Evolutionary conservation across 2,329 filamentous ascomycete genomes (phyloP).

Genomic region (Colletotrichum musae): DNA sequence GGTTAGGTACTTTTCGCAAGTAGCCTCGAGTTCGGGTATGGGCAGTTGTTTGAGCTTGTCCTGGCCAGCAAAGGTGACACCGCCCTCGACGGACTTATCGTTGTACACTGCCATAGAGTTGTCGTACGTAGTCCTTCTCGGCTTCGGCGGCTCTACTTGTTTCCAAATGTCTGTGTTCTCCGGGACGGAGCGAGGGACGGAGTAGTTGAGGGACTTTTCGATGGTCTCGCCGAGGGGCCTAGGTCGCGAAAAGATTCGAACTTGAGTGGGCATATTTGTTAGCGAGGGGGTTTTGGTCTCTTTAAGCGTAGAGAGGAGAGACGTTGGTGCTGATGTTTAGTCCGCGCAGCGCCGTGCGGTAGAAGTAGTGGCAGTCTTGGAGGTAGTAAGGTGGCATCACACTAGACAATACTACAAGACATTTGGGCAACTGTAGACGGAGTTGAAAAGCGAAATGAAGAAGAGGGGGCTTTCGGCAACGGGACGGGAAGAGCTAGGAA

Average conservation of each 20-base stretch:
- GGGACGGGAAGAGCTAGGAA: conserved; percentile 19
- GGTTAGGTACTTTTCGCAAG: conserved; percentile 84
- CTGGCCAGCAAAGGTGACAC: conserved; percentile 91
- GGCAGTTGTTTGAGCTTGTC: conserved; percentile 92
- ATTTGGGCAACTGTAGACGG: conserved; percentile 28
- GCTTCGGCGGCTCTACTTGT: conserved; percentile 27
- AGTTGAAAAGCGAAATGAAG: not conserved
- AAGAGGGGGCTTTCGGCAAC: conserved; percentile 7
- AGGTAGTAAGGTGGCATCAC: conserved; percentile 86
- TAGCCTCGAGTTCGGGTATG: conserved; percentile 87
- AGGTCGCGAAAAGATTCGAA: conserved; percentile 68
- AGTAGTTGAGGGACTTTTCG: conserved; percentile 58
- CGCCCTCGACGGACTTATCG: conserved; percentile 71
- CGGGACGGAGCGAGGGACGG: conserved; percentile 58
- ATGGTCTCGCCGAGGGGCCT: conserved; percentile 81
- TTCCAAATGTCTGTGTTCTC: conserved; percentile 48
- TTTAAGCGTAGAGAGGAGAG: conserved; percentile 81
- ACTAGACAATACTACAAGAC: conserved; percentile 51
- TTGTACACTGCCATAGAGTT: conserved; percentile 67
- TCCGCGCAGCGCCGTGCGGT: conserved; percentile 88
- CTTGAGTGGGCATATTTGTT: conserved; percentile 54
- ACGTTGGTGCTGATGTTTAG: conserved; percentile 85
- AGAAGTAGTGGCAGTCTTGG: conserved; percentile 94
- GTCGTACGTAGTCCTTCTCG: conserved; percentile 13
- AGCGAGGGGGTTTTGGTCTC: conserved; percentile 44